Conservation (phyloP, 306 rosid species). For the Nissolia schottii region DNA sequence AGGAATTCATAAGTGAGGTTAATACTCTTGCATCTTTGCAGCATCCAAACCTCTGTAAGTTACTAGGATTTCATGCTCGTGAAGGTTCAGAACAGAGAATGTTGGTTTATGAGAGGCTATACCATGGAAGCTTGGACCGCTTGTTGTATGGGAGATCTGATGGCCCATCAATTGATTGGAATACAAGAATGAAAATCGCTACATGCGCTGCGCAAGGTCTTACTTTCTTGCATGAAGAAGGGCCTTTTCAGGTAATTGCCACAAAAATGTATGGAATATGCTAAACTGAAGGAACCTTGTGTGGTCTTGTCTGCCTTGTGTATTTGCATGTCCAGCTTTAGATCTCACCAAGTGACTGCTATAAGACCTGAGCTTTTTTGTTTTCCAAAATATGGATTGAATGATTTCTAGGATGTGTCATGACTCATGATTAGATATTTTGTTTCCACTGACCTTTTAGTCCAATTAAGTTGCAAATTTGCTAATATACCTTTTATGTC, state of each 20-base stretch:
- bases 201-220: conserved; percentile 95
- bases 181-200: conserved; percentile 90
- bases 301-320: conserved; percentile 4
- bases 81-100: conserved; percentile 76
- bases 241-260: conserved; percentile 90
- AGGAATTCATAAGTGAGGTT: conserved; percentile 80
- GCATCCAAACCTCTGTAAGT: conserved; percentile 92
- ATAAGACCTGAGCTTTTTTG: not conserved
- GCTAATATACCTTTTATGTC: conserved; percentile 28
- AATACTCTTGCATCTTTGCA: conserved; percentile 78
- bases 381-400: not conserved
- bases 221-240: conserved; percentile 98
- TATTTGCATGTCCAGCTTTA: not conserved
- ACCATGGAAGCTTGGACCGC: conserved; percentile 91
- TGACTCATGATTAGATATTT: not conserved
- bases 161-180: conserved; percentile 96
- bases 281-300: not conserved
- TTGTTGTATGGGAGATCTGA: conserved; percentile 82
- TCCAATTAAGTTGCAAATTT: not conserved
- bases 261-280: not conserved
- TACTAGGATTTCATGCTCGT: conserved; percentile 93
- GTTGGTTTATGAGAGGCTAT: conserved; percentile 90
- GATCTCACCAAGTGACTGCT: conserved; percentile 4
- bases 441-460: not conserved
- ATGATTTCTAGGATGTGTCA: not conserved